phyloP scores from a whole-genome alignment of 495 filamentous ascomycete genomes.

The Xylaria acuta region DNA sequence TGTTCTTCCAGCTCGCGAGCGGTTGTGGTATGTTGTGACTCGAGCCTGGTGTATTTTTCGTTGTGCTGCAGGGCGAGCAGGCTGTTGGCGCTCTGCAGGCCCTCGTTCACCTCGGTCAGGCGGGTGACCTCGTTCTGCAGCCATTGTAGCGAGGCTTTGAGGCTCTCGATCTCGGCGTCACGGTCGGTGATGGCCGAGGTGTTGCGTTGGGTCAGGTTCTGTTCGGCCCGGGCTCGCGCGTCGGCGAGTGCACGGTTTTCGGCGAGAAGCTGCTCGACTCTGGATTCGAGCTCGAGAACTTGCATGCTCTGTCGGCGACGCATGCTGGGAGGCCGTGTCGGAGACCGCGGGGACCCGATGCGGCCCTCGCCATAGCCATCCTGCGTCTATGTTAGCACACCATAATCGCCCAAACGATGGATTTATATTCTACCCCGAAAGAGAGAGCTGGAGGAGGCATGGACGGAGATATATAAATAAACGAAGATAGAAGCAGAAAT shows the following conservation, averaged over 20 bases:
- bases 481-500: constrained; percentile 11
- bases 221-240: constrained; percentile 71
- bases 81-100: constrained; percentile 72
- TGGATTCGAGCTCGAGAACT: constrained; percentile 78
- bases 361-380: constrained; percentile 95
- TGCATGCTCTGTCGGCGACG: constrained; percentile 96
- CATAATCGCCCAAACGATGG: not conserved
- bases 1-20: constrained; percentile 68
- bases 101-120: constrained; percentile 75
- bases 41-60: constrained; percentile 64
- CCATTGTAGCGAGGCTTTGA: constrained; percentile 76
- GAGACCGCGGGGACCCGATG: constrained; percentile 85
- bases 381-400: constrained; percentile 50
- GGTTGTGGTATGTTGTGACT: constrained; percentile 61
- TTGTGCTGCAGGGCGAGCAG: constrained; percentile 70
- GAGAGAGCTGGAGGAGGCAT: not conserved
- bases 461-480: not conserved
- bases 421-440: not conserved
- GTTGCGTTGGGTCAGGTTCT: constrained; percentile 47
- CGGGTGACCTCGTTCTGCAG: constrained; percentile 78
- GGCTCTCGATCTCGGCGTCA: constrained; percentile 80
- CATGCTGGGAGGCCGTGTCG: constrained; percentile 93
- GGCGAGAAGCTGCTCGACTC: constrained; percentile 77
- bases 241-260: constrained; percentile 81
- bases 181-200: constrained; percentile 62